Percentiles rank a stretch among this genome's conserved stretches.
Evolutionary conservation across 2,329 filamentous ascomycete genomes (phyloP).

Genomic region (Aspergillus glaucus): DNA sequence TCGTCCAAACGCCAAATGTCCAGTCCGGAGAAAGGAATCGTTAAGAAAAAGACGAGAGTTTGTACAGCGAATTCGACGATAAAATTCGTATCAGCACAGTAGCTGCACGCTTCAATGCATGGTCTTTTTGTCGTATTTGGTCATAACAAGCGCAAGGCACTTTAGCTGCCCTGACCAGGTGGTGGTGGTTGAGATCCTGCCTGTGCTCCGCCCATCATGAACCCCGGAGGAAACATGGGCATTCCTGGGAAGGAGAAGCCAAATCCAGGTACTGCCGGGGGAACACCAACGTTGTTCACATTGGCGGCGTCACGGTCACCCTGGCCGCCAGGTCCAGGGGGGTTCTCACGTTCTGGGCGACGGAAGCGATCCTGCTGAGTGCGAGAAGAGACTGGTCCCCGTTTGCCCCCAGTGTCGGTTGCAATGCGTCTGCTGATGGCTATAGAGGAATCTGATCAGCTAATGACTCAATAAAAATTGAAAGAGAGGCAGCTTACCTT

Average conservation of each 20-base stretch:
- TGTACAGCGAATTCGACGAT: too few relatives aligned
- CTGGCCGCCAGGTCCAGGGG: conserved; percentile 20
- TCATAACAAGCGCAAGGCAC: too few relatives aligned
- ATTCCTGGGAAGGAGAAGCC: conserved; percentile 48
- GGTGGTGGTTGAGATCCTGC: conserved; percentile 31
- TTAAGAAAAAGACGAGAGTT: too few relatives aligned
- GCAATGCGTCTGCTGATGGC: conserved; percentile 48
- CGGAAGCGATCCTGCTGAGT: conserved; percentile 26
- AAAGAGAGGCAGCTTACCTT: conserved; percentile 47
- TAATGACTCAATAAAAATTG: background rate
- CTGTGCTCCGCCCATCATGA: conserved; percentile 38
- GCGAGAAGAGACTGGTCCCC: conserved; percentile 43
- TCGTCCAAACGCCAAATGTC: too few relatives aligned
- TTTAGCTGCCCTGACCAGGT: conserved; percentile 30
- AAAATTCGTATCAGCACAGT: background rate
- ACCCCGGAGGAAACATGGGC: conserved; percentile 44
- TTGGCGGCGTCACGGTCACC: conserved; percentile 32
- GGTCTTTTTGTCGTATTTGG: too few relatives aligned
- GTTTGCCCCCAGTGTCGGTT: conserved; percentile 45
- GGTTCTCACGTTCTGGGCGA: conserved; percentile 31
- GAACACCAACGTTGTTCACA: conserved; percentile 43
- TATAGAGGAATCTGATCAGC: conserved; percentile 15
- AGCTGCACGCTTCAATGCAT: too few relatives aligned
- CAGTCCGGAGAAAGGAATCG: too few relatives aligned
- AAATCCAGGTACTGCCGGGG: conserved; percentile 50